phyloP scores from a whole-genome alignment of 2,329 filamentous ascomycete genomes.

The Diplodia sapinea region DNA sequence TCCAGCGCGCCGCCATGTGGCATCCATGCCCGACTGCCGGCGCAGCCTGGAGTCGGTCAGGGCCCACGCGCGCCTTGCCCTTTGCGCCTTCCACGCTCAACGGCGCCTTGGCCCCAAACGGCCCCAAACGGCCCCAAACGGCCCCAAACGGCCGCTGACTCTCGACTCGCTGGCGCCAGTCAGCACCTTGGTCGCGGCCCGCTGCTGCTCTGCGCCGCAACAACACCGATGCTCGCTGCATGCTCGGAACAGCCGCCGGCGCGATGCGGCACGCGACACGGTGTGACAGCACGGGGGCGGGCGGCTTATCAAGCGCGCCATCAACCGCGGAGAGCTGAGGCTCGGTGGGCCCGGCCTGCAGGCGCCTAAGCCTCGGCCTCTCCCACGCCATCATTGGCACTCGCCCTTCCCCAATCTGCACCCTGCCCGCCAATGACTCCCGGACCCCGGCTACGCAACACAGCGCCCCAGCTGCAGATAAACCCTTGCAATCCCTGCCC shows the following conservation, averaged over 20 bases:
- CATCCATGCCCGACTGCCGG: slow-evolving; percentile 13
- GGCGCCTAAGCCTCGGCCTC: slow-evolving; percentile 8
- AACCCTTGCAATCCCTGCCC: slow-evolving; percentile 5
- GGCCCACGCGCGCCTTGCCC: slow-evolving; percentile 22
- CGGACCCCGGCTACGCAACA: background rate
- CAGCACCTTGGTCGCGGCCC: slow-evolving; percentile 14
- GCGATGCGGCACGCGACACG: slow-evolving; percentile 6
- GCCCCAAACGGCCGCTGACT: background rate
- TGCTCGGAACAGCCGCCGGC: background rate
- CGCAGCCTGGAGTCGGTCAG: background rate
- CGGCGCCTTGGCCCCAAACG: slow-evolving; percentile 18
- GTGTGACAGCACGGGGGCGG: background rate
- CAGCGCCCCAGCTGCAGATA: slow-evolving; percentile 1
- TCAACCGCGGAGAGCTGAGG: slow-evolving; percentile 16
- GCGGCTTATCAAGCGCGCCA: slow-evolving; percentile 22
- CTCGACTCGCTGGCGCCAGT: background rate
- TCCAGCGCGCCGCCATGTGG: slow-evolving; percentile 19
- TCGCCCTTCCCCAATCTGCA: background rate
- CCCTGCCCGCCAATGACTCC: slow-evolving; percentile 18
- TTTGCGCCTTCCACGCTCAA: background rate
- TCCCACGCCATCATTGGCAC: slow-evolving; percentile 19
- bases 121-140: background rate
- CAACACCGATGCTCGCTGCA: background rate
- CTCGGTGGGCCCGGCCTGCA: slow-evolving; percentile 21
- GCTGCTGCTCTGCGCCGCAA: background rate